Evolutionary conservation across 2,329 filamentous ascomycete species (phyloP).

Genomic region (Lachnellula occidentalis): DNA sequence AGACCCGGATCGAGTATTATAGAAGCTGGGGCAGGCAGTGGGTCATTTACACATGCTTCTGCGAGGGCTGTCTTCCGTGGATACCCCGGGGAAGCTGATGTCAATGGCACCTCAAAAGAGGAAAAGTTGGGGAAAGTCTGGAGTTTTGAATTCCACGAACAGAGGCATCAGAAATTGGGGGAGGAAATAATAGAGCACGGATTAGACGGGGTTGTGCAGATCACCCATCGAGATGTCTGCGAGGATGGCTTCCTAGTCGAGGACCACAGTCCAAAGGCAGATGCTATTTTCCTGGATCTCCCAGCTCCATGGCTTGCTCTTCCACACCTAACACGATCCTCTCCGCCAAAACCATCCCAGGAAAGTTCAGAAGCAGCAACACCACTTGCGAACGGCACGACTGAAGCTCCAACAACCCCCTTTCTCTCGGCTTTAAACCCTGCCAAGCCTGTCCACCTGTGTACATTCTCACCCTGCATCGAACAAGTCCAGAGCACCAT

Average conservation of each 20-base stretch:
- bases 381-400: conserved; percentile 12
- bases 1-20: conserved; percentile 69
- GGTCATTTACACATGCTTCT: conserved; percentile 77
- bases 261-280: conserved; percentile 52
- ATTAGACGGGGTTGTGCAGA: conserved; percentile 58
- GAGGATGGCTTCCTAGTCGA: conserved; percentile 64
- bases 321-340: conserved; percentile 62
- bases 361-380: conserved; percentile 3
- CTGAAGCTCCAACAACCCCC: conserved; percentile 15
- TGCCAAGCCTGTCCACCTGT: conserved; percentile 68
- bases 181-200: conserved; percentile 65
- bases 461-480: conserved; percentile 94
- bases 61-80: conserved; percentile 72
- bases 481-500: conserved; percentile 91
- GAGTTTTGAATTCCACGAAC: conserved; percentile 77
- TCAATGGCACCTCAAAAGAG: conserved; percentile 30
- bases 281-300: conserved; percentile 72
- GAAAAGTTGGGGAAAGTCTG: conserved; percentile 61
- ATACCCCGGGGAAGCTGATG: conserved; percentile 42
- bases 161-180: conserved; percentile 62
- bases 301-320: conserved; percentile 78
- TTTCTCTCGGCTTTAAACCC: conserved; percentile 65
- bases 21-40: conserved; percentile 76
- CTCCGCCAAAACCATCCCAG: conserved; percentile 3
- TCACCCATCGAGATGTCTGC: conserved; percentile 78